Conservation (phyloP, 805 yeast genomes). For the Kodamaea neixiangensis region DNA sequence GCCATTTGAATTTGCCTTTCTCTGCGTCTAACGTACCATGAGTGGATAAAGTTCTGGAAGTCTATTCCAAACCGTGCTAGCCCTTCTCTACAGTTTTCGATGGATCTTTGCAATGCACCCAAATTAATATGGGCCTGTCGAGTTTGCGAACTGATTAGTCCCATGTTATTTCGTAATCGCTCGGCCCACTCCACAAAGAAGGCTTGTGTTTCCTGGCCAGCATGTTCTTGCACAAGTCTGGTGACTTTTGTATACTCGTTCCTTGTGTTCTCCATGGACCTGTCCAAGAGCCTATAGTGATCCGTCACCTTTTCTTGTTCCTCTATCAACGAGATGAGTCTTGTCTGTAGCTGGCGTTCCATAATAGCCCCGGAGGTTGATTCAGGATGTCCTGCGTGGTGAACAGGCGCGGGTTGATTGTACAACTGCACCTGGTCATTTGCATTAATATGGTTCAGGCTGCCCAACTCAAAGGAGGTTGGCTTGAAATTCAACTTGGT, state of each 20-base stretch:
- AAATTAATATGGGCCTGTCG: neutral
- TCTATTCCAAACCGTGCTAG: neutral
- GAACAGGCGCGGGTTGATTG: conserved; percentile 13
- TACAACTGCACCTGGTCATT: neutral
- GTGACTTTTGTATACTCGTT: neutral
- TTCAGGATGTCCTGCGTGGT: conserved; percentile 5
- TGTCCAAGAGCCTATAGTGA: neutral
- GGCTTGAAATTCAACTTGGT: conserved; percentile 14
- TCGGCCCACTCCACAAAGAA: neutral
- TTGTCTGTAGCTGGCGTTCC: neutral
- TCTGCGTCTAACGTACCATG: neutral
- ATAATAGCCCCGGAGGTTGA: neutral
- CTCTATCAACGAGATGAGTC: neutral
- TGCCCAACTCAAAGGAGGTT: conserved; percentile 11
- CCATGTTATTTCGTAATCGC: neutral
- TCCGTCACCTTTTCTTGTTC: neutral
- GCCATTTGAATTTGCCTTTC: neutral
- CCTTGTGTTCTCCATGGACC: neutral
- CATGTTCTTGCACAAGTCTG: neutral
- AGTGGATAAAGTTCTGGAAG: neutral
- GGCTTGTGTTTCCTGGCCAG: neutral
- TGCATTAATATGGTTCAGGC: too few relatives aligned
- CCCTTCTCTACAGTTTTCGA: neutral
- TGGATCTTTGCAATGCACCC: neutral
- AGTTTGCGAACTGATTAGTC: neutral